Base-by-base conservation (phyloP, 352 stramenopile genomes). In the Pythium guiyangense region DNA sequence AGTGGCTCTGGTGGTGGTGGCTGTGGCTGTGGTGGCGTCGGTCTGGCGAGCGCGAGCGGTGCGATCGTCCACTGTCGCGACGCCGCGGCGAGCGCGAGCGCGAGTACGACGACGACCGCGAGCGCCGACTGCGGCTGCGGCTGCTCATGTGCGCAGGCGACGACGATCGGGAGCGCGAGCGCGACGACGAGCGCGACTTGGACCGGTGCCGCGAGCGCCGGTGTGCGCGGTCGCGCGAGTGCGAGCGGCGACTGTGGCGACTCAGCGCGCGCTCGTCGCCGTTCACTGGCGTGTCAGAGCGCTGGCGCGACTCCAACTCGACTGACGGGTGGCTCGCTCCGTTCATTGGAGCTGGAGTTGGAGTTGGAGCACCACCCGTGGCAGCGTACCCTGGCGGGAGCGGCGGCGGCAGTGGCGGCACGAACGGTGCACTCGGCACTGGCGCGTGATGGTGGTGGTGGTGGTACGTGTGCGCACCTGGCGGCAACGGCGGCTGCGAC, bases 131-230 rank as follows among this genome's bases (percentile, higher is more conserved):
- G 29, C 59, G 68, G 56, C 53, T 62, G 25, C 58, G 60, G 22
- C 54, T 63, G 37, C 42, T 63, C 63, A 44, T 35, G 14, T 26
- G 60, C 22, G 60, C 63, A 3, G 20, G 49, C 34, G 63, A 78
- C 47, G 67, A 65, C 6, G 71, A 85, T 8, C 57, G 59, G 4
- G 74, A 90, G 0, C 55, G 70, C 17, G 74, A 84, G 3, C 59
- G 60, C 4, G 65, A 73, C 3, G 67, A 62, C 29, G 78, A 75
- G 20, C 62, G 54, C 18, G 67, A 80, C 14, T 18, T n/a, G 1
- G 47, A 53, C 25, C 57, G 58, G 17, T 52, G 50, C 8, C 31
- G 35, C 22, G 62, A 59, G 17, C 50, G 57, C 1, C 50, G 50
- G 60, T 70, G 27, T 57, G 66, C 67, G 52, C 58, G 59, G 26